Evolutionary conservation across 345 rosid genomes (phyloP).

Genomic region (Linum trigynum): DNA sequence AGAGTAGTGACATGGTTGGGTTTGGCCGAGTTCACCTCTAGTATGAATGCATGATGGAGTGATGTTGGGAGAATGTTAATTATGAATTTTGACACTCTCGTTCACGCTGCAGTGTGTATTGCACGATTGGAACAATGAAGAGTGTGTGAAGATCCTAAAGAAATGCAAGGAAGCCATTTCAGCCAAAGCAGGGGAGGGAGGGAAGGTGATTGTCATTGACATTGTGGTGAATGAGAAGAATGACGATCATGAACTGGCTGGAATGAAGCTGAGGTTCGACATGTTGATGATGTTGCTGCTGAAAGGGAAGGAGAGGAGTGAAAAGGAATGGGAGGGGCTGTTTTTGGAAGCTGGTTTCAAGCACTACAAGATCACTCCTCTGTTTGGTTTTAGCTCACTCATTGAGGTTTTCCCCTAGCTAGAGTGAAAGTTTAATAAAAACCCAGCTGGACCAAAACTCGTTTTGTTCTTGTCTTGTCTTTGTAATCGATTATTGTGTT

Average conservation of each 20-base stretch:
- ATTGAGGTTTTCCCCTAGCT: slow-evolving; percentile 42
- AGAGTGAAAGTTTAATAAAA: no score
- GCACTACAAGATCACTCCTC: slow-evolving; percentile 28
- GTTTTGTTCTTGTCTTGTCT: no score
- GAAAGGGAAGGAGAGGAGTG: slow-evolving; percentile 28
- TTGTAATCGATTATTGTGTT: no score
- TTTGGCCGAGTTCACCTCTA: no score
- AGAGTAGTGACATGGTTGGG: no score
- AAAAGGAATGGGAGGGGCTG: slow-evolving; percentile 34
- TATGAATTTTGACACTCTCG: no score
- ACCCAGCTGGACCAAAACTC: no score
- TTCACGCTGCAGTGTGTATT: slow-evolving; percentile 9
- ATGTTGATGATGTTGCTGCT: slow-evolving; percentile 30
- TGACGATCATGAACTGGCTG: slow-evolving; percentile 21
- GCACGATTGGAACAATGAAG: slow-evolving; percentile 17
- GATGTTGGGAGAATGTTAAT: no score
- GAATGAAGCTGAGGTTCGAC: slow-evolving; percentile 37
- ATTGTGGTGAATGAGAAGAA: slow-evolving; percentile 27
- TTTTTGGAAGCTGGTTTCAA: slow-evolving; percentile 30
- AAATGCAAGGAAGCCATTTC: slow-evolving; percentile 16
- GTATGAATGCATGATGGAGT: no score
- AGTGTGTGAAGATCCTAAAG: slow-evolving; percentile 19
- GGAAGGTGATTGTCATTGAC: slow-evolving; percentile 31
- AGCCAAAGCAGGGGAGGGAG: slow-evolving; percentile 9
- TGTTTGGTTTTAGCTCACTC: slow-evolving; percentile 36